phyloP scores from a whole-genome alignment of 208 protist species.

The Acanthamoeba castellanii region DNA sequence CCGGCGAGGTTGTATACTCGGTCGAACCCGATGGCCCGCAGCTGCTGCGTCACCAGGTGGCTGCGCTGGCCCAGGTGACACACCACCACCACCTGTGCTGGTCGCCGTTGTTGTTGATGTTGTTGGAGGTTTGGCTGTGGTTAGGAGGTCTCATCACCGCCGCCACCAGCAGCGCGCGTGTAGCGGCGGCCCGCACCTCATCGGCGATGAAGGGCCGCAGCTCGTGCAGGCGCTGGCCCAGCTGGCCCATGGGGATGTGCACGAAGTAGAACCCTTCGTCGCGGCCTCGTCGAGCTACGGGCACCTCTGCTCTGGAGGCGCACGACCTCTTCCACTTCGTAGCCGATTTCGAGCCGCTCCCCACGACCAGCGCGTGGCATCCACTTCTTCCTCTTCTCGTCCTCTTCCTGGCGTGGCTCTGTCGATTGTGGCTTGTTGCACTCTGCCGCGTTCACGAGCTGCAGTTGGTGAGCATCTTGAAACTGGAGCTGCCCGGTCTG shows the following conservation, averaged over 20 bases:
- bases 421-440: no score
- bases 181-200: background rate
- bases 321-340: background rate
- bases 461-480: background rate
- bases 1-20: background rate
- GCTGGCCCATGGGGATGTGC: background rate
- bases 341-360: background rate
- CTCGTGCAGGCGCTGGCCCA: background rate
- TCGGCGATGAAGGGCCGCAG: background rate
- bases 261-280: background rate
- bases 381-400: no score
- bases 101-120: background rate
- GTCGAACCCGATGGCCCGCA: background rate
- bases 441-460: no score
- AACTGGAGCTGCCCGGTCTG: background rate
- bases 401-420: no score
- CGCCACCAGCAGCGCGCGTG: no score
- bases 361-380: background rate
- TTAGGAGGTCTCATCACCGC: no score
- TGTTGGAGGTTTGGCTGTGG: background rate
- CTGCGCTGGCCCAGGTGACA: background rate
- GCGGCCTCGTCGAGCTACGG: no score
- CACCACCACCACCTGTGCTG: background rate
- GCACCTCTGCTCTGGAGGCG: no score
- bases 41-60: background rate